Evolutionary conservation across 2,329 filamentous ascomycete genomes (phyloP).

Genomic region (Aureobasidium sp.): DNA sequence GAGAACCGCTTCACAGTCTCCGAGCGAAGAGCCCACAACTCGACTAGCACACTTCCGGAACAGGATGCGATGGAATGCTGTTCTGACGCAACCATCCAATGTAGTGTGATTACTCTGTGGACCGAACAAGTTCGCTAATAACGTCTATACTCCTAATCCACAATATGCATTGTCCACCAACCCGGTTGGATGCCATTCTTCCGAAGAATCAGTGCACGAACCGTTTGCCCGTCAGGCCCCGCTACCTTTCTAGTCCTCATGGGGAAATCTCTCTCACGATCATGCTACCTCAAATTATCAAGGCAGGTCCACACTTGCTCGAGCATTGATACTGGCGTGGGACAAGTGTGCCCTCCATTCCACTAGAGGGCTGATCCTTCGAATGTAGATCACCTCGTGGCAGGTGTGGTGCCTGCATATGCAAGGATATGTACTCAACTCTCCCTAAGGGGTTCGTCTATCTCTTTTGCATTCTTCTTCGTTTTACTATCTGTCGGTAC

Average conservation of each 20-base stretch:
- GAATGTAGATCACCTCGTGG: slow-evolving; percentile 4
- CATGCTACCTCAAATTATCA: neutral
- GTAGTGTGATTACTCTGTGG: neutral
- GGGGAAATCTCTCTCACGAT: neutral
- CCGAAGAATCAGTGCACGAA: slow-evolving; percentile 1
- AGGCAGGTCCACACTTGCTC: neutral
- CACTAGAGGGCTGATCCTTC: neutral
- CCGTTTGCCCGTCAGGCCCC: slow-evolving; percentile 5
- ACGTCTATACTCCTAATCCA: neutral
- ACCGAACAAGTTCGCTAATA: neutral
- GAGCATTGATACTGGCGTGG: neutral
- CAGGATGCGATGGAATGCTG: neutral
- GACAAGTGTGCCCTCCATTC: neutral
- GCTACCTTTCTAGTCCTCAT: neutral
- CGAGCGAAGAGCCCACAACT: neutral
- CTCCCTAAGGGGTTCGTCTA: neutral
- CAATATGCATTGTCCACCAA: neutral
- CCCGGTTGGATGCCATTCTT: slow-evolving; percentile 4
- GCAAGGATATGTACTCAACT: neutral
- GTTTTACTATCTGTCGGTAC: slow-evolving; percentile 1
- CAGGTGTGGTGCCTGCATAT: slow-evolving; percentile 7
- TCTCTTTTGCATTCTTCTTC: neutral
- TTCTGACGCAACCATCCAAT: neutral
- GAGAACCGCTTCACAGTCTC: neutral
- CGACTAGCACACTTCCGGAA: neutral